phyloP scores from a whole-genome alignment of 2,329 filamentous ascomycete species.

The Hypoxylon sp. region DNA sequence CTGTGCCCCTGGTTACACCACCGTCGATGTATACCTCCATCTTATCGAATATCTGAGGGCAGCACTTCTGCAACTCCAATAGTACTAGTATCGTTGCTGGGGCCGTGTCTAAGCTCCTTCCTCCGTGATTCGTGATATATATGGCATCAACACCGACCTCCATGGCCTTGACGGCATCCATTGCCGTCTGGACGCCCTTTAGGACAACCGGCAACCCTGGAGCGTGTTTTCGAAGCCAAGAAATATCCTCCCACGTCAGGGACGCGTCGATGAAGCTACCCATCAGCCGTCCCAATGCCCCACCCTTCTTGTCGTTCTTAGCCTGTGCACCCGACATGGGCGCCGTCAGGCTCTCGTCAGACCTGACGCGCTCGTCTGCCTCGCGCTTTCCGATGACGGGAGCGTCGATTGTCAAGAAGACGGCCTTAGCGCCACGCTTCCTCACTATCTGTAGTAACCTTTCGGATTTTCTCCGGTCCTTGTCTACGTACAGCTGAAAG shows the following conservation, averaged over 20 bases:
- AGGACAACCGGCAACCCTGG: conserved; percentile 71
- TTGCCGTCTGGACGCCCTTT: conserved; percentile 78
- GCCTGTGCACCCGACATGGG: conserved; percentile 66
- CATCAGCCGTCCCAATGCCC: conserved; percentile 69
- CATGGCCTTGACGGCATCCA: conserved; percentile 73
- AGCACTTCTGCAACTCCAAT: conserved; percentile 73
- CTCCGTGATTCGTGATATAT: conserved; percentile 79
- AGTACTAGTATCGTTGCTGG: conserved; percentile 71
- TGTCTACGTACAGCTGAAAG: conserved; percentile 75
- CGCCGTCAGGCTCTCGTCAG: conserved; percentile 63
- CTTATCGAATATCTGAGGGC: conserved; percentile 70
- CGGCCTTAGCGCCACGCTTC: conserved; percentile 63
- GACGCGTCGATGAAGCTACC: conserved; percentile 70
- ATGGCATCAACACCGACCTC: conserved; percentile 76
- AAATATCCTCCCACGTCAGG: conserved; percentile 74
- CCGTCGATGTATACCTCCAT: conserved; percentile 77
- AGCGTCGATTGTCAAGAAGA: conserved; percentile 72
- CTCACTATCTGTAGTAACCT: conserved; percentile 63
- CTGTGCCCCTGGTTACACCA: conserved; percentile 74
- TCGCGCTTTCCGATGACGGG: conserved; percentile 71
- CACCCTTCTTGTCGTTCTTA: conserved; percentile 68
- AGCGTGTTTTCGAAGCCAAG: conserved; percentile 73
- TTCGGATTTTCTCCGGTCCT: conserved; percentile 66
- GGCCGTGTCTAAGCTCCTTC: conserved; percentile 66
- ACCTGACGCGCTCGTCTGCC: conserved; percentile 62